Conservation (phyloP, 2,329 filamentous ascomycete genomes). For the Fonsecaea erecta region DNA sequence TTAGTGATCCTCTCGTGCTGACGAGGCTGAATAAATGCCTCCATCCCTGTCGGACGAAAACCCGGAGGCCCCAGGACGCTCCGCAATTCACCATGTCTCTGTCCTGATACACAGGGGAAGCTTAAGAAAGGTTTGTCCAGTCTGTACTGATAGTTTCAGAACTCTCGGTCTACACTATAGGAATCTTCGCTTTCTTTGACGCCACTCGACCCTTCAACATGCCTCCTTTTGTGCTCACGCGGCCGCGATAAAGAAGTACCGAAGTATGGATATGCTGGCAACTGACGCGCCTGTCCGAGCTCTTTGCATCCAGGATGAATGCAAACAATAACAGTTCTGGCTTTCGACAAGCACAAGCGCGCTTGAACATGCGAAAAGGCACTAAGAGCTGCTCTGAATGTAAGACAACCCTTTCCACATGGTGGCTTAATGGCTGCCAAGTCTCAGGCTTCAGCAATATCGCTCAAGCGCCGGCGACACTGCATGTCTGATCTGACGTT, state of each 20-base stretch:
- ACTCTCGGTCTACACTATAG: not conserved
- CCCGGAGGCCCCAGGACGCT: not conserved
- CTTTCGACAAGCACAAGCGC: not conserved
- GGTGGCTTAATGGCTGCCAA: not conserved
- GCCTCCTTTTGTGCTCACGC: too few species aligned
- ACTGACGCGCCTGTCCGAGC: not conserved
- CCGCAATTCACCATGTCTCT: not conserved
- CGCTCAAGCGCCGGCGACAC: not conserved
- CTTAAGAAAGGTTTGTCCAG: not conserved
- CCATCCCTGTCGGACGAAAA: conserved; percentile 4
- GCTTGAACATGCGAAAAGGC: conserved; percentile 7
- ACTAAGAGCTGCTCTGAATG: conserved; percentile 14
- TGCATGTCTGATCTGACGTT: not conserved
- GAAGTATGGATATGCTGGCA: not conserved
- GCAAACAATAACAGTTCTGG: not conserved
- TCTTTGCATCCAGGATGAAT: not conserved
- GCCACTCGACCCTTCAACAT: not conserved
- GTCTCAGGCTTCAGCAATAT: not conserved
- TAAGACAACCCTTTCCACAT: not conserved
- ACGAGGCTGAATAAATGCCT: conserved; percentile 11
- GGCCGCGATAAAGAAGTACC: not conserved
- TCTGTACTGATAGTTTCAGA: not conserved
- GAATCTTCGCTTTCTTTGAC: not conserved
- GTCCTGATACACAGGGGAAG: not conserved
- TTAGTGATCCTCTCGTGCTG: not conserved